phyloP scores from a whole-genome alignment of 1,284 basidiomycete species.

The Neotropicomus parvogracilis region DNA sequence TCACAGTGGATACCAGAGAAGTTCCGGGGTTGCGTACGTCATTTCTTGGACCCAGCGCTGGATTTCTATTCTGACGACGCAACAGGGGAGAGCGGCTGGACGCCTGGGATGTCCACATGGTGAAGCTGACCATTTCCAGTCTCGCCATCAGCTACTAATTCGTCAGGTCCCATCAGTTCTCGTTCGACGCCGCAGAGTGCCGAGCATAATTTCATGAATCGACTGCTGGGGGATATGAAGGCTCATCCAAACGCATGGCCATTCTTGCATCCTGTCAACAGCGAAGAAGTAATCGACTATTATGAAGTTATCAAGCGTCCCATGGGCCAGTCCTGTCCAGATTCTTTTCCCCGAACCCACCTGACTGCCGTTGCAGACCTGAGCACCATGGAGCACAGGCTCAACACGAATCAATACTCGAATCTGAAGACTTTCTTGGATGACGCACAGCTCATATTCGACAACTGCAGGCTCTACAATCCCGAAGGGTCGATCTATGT shows the following conservation, averaged over 20 bases:
- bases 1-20: slow-evolving; percentile 63
- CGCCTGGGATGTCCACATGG: slow-evolving; percentile 78
- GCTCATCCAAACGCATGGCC: slow-evolving; percentile 86
- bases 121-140: slow-evolving; percentile 37
- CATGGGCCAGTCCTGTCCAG: slow-evolving; percentile 69
- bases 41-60: slow-evolving; percentile 8
- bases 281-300: slow-evolving; percentile 86
- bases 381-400: slow-evolving; percentile 88
- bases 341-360: background rate
- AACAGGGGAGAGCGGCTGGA: slow-evolving; percentile 90
- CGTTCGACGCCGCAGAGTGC: slow-evolving; percentile 51
- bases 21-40: slow-evolving; percentile 81
- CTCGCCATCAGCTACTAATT: slow-evolving; percentile 1
- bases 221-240: slow-evolving; percentile 80
- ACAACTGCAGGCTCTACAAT: slow-evolving; percentile 92
- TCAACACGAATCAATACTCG: slow-evolving; percentile 79
- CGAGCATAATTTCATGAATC: slow-evolving; percentile 72
- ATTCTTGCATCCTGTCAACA: slow-evolving; percentile 79
- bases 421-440: slow-evolving; percentile 74
- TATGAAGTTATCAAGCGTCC: slow-evolving; percentile 88
- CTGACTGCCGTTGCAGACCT: slow-evolving; percentile 53
- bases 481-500: slow-evolving; percentile 81
- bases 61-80: slow-evolving; percentile 7
- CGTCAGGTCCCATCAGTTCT: slow-evolving; percentile 27
- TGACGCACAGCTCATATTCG: slow-evolving; percentile 84